Evolutionary conservation across 2,329 filamentous ascomycete species (phyloP).

Genomic region (Ramularia endophylla): DNA sequence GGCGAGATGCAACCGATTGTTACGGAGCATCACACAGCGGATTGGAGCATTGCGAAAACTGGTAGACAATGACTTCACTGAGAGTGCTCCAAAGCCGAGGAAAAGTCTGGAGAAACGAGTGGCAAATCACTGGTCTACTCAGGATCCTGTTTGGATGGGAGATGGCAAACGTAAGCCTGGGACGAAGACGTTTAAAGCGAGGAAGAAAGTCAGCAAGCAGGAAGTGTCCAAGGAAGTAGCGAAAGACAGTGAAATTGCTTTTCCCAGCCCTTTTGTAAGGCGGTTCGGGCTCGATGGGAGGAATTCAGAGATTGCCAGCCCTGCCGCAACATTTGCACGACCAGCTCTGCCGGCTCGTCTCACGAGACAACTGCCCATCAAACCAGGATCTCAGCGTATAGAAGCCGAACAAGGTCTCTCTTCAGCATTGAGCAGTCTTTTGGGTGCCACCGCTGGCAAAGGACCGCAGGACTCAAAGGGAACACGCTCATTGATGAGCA

Average conservation of each 20-base stretch:
- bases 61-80: slow-evolving; percentile 1
- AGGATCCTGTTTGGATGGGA: slow-evolving; percentile 16
- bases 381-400: slow-evolving; percentile 3
- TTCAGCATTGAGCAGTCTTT: slow-evolving; percentile 1
- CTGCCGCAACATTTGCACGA: not conserved
- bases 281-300: slow-evolving; percentile 1
- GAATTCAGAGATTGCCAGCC: not conserved
- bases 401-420: slow-evolving; percentile 5
- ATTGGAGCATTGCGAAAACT: slow-evolving; percentile 12
- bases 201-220: slow-evolving; percentile 2
- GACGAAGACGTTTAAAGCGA: slow-evolving; percentile 11
- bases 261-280: slow-evolving; percentile 17
- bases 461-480: slow-evolving; percentile 23
- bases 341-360: not conserved
- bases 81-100: not conserved
- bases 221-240: not conserved
- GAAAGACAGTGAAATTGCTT: not conserved
- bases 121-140: slow-evolving; percentile 10
- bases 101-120: slow-evolving; percentile 1
- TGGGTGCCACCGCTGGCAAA: slow-evolving; percentile 1
- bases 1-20: slow-evolving; percentile 16
- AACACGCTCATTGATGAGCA: slow-evolving; percentile 32
- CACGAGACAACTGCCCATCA: slow-evolving; percentile 6
- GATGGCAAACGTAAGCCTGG: slow-evolving; percentile 6
- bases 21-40: slow-evolving; percentile 16